A percentile compares a stretch with the other conserved stretches of the same genome.
phyloP scores from a whole-genome alignment of 2,329 filamentous ascomycete genomes.

The Nemania abortiva region DNA sequence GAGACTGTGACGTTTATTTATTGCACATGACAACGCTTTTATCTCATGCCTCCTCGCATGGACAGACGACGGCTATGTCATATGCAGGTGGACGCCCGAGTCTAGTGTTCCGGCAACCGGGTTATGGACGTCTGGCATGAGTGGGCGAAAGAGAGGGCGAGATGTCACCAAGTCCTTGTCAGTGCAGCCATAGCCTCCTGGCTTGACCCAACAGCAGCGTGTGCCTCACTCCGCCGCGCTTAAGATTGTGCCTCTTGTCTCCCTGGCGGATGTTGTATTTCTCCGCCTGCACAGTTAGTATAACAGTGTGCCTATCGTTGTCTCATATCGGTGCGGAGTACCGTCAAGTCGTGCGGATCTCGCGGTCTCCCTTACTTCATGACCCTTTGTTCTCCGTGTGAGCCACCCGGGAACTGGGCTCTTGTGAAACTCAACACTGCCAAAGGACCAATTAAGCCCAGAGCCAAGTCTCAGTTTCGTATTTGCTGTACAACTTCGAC shows the following conservation, averaged over 20 bases:
- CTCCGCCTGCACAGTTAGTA: not conserved
- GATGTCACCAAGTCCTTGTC: constrained; percentile 1
- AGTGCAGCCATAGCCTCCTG: not conserved
- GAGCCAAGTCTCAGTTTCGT: constrained; percentile 9
- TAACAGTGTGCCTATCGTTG: not conserved
- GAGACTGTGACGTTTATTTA: not conserved
- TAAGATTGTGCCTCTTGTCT: not conserved
- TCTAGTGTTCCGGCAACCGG: constrained; percentile 32
- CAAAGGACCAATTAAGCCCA: not conserved
- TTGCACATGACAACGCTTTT: constrained; percentile 4
- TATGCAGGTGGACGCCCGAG: constrained; percentile 1
- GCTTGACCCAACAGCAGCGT: constrained; percentile 20
- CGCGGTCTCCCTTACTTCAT: not conserved
- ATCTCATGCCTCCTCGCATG: constrained; percentile 7
- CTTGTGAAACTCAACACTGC: constrained; percentile 9
- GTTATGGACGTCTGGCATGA: constrained; percentile 24
- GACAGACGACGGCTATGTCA: not conserved
- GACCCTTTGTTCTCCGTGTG: constrained; percentile 1
- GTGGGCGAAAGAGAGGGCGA: not conserved
- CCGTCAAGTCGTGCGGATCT: not conserved
- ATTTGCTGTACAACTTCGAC: constrained; percentile 15
- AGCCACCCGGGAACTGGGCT: constrained; percentile 16
- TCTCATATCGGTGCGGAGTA: not conserved
- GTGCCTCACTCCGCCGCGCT: constrained; percentile 15
- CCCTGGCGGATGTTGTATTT: constrained; percentile 2